A percentile compares a stretch with the other conserved stretches of the same genome.
These are phyloP conservation scores for Adiantum capillusveneris DNA, from an alignment of 75 land plant species.

Conservation along the genomic window DNA sequence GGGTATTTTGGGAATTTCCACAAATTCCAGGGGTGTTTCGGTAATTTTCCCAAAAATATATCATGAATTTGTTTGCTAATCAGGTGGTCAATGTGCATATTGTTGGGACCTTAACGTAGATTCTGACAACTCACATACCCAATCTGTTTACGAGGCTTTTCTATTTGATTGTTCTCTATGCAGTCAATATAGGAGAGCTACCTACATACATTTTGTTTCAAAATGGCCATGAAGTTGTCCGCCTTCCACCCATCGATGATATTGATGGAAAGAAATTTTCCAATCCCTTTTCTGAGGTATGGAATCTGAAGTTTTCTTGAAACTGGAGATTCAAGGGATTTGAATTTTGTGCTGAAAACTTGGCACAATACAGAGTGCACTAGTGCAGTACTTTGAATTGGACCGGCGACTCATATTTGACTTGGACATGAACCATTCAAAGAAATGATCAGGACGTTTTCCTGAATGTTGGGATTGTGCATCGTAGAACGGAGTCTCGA, in stretches of 20 bases:
- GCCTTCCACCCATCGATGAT: conserved; percentile 33
- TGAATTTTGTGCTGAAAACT: neutral
- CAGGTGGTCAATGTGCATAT: too few species aligned
- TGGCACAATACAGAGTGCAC: conserved; percentile 25
- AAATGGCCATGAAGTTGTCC: conserved; percentile 37
- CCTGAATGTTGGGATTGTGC: too few species aligned
- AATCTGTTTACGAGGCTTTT: neutral
- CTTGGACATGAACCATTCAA: neutral
- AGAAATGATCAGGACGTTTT: too few species aligned
- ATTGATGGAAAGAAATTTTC: conserved; percentile 8
- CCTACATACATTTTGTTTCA: conserved; percentile 69
- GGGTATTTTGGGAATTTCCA: too few species aligned
- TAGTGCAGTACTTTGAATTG: conserved; percentile 49
- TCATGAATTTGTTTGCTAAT: too few species aligned
- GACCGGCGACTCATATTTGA: conserved; percentile 32
- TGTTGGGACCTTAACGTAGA: too few species aligned
- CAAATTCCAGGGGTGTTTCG: too few species aligned
- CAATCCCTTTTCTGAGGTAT: neutral
- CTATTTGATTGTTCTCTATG: neutral
- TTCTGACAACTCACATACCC: too few species aligned
- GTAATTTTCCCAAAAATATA: too few species aligned
- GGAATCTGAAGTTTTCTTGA: neutral
- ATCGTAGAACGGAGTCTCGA: too few species aligned
- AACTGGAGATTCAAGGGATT: neutral
- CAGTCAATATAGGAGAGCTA: conserved; percentile 43